Evolutionary conservation across 2,329 filamentous ascomycete species (phyloP), one percentile per base, ranked within the genome.

Genomic region (Beauveria varroae): DNA sequence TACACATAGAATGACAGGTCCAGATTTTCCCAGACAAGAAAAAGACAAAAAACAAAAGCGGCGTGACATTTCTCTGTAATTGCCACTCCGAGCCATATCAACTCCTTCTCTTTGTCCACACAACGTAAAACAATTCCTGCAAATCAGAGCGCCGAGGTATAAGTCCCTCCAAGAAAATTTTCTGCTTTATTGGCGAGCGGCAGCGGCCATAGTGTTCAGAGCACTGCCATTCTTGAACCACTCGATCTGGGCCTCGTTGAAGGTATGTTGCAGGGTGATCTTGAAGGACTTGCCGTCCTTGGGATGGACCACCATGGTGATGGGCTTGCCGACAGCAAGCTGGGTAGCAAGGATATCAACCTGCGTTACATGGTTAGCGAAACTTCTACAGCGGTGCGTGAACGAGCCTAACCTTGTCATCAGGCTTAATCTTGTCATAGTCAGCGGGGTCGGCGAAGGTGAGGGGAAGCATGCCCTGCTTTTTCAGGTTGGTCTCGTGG

Each of bases 401-500:
- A 52, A n/a, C 14, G 10, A 22, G 72, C 73, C 68, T 72, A 82
- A 34, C 87, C 80, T 88, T 93, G 83, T 96, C 95, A 64, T 95
- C 88, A 67, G 92, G 90, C 75, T 89, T 86, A 77, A 99, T 93
- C 86, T 91, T 96, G 77, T 99, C 95, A 78, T 99, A 99, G 78
- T 99, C 95, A 75, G 89, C 93, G 62, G 93, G 93, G 74, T 98
- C 87, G 62, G 86, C 79, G 81, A 99, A 99, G 71, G 93, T 98
- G 67, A 99, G 85, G 72, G 95, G 95, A 80, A 99, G 90, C 93
- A 99, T 97, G 80, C 95, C 95, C 86, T 99, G 95, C 89, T 99
- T 99, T 91, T 99, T 99, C 82, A 99, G 81, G 86, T 99, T 99
- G 83, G 95, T 99, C 85, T 99, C 95, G 85, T 99, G 95, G 74